Conservation (phyloP, 805 yeast species). For the Sporopachydermia quercuum region DNA sequence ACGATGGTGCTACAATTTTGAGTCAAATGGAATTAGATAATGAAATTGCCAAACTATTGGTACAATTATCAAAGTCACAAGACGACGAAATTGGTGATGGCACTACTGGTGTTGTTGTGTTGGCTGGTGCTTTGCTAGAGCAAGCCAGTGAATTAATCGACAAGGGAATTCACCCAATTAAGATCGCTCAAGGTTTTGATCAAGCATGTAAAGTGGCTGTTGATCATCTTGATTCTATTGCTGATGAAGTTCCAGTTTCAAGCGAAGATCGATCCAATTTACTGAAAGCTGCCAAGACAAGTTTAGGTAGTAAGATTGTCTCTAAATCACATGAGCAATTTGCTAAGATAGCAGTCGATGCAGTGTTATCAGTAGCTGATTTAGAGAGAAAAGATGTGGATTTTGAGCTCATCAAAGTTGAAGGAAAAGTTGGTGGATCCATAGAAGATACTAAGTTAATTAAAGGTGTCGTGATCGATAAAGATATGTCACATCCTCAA, state of each 20-base stretch:
- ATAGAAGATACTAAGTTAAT: slow-evolving; percentile 73
- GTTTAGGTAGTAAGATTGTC: slow-evolving; percentile 90
- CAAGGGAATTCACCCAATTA: slow-evolving; percentile 93
- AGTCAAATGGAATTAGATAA: slow-evolving; percentile 92
- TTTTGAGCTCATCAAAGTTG: slow-evolving; percentile 89
- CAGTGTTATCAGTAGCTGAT: slow-evolving; percentile 86
- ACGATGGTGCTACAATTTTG: slow-evolving; percentile 95
- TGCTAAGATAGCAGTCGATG: slow-evolving; percentile 95
- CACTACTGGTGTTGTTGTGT: slow-evolving; percentile 95
- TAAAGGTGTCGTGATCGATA: slow-evolving; percentile 86
- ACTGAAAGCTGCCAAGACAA: slow-evolving; percentile 85
- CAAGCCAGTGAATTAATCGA: slow-evolving; percentile 91
- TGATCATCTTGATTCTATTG: slow-evolving; percentile 53
- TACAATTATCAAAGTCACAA: slow-evolving; percentile 81
- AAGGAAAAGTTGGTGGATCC: slow-evolving; percentile 92
- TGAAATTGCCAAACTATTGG: slow-evolving; percentile 90
- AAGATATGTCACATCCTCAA: slow-evolving; percentile 96
- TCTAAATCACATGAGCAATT: slow-evolving; percentile 87
- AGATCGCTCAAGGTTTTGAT: slow-evolving; percentile 93
- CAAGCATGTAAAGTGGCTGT: slow-evolving; percentile 92
- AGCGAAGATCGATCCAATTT: slow-evolving; percentile 35
- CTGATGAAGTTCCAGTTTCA: slow-evolving; percentile 46
- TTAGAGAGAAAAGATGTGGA: slow-evolving; percentile 88
- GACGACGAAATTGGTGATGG: slow-evolving; percentile 99
- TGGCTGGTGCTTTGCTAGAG: slow-evolving; percentile 87